Percentiles rank a stretch among this genome's conserved stretches.
Conservation (phyloP, 1,284 basidiomycete species). For the Cryptococcus sp. region DNA sequence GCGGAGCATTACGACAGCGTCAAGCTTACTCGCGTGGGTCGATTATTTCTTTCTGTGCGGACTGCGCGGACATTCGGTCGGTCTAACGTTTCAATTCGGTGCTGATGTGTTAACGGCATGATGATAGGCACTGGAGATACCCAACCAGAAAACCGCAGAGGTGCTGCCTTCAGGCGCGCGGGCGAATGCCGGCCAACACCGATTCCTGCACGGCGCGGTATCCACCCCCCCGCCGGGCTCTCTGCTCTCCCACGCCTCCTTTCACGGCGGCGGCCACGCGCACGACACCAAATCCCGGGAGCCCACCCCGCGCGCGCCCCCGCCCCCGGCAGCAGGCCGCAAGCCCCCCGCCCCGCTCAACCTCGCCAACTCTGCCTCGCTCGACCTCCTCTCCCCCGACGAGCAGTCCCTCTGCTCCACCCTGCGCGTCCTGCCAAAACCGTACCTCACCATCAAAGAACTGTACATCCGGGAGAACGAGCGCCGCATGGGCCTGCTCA, state of each 20-base stretch:
- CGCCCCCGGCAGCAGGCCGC: conserved; percentile 23
- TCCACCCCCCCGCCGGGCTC: conserved; percentile 25
- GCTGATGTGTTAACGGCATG: too few species aligned
- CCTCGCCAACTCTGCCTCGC: conserved; percentile 75
- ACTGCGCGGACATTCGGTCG: too few species aligned
- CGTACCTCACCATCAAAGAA: conserved; percentile 89
- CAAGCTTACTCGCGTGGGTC: conserved; percentile 64
- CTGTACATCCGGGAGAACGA: conserved; percentile 86
- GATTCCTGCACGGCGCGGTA: conserved; percentile 36
- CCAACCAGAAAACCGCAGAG: conserved; percentile 12
- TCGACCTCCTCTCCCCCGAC: conserved; percentile 78
- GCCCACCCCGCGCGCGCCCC: conserved; percentile 28
- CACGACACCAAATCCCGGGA: conserved; percentile 27
- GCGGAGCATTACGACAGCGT: conserved; percentile 82
- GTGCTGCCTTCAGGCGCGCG: conserved; percentile 39
- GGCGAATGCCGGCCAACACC: conserved; percentile 44
- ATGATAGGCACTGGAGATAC: neutral
- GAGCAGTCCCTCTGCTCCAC: conserved; percentile 85
- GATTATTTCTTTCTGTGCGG: too few species aligned
- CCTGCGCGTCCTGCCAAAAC: conserved; percentile 82
- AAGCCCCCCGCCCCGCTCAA: conserved; percentile 62
- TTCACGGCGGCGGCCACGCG: too few species aligned
- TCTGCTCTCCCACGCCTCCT: too few species aligned
- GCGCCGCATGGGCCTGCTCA: conserved; percentile 77
- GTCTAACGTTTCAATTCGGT: too few species aligned